Base-by-base conservation (phyloP, 768 basidiomycete genomes). In the Lactifluus subvellereus region DNA sequence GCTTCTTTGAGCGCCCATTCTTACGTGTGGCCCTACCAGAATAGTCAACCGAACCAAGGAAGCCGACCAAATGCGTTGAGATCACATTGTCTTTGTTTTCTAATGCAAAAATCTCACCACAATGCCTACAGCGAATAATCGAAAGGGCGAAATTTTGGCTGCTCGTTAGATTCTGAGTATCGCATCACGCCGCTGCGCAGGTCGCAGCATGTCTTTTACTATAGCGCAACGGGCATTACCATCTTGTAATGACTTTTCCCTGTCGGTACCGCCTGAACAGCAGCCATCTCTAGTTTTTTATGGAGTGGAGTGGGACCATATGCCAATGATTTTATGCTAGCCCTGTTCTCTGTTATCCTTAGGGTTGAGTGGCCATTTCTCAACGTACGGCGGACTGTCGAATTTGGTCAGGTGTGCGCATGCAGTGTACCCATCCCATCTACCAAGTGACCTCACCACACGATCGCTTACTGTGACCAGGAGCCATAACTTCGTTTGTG, bases 1-100 rank as follows among this genome's bases (percentile, higher is more conserved):
- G 47, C 48, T 52, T 40, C 32, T 13, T 35, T 43, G 22, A n/a
- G 32, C 14, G 32, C 11, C 7, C 49, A 10, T 37, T 49, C 30
- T 51, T 57, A 57, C 54, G 55, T 50, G 20, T 33, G 20, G 10
- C 4, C 37, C 60, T 43, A 47, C 38, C 48, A 43, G 54, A 61
- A 56, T 27, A 49, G 48, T 48, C 42, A 13, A 18, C 43, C 37
- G 55, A 51, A 35, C 38, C 11, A 43, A 43, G 9, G 32, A 51
- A 22, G 11, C 22, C 40, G 55, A 45, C 49, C 32, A 32, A 55
- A 14, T 18, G 35, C 11, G 22, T 32, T 16, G 30, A 27, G 16
- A 18, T 42, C 48, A 50, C 16, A 42, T 49, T 35, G 13, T 16
- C 33, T 22, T 32, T 16, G 14, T 20, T 14, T 56, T 61, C 33